These are phyloP conservation scores for Puccinellia tenuiflora DNA, from an alignment of 176 grass and related monocot species.

Conservation along the genomic window DNA sequence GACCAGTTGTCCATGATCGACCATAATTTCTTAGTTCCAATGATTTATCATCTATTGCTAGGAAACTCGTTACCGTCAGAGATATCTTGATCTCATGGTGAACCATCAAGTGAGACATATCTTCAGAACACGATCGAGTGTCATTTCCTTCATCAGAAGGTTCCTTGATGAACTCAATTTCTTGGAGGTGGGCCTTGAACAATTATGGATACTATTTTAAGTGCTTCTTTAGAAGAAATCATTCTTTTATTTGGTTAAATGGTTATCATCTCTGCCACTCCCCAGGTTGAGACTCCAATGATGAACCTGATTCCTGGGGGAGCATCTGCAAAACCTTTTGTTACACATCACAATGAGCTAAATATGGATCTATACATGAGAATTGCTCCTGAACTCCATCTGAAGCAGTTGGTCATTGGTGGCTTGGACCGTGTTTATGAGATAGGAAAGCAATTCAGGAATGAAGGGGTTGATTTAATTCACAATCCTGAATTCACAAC, in stretches of 20 bases:
- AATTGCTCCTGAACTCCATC: conserved; percentile 76
- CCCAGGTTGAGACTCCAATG: conserved; percentile 81
- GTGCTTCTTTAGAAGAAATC: background rate
- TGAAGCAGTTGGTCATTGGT: conserved; percentile 81
- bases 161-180: conserved; percentile 73
- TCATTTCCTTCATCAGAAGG: conserved; percentile 51
- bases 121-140: conserved; percentile 63
- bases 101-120: conserved; percentile 84
- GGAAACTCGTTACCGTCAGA: conserved; percentile 80
- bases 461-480: conserved; percentile 90
- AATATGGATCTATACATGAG: conserved; percentile 86
- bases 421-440: conserved; percentile 86
- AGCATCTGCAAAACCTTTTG: conserved; percentile 63
- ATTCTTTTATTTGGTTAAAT: background rate
- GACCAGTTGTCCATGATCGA: background rate
- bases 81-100: conserved; percentile 86
- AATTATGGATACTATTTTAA: background rate
- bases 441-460: conserved; percentile 91
- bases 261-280: background rate
- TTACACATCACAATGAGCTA: conserved; percentile 79
- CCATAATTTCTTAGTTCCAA: background rate
- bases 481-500: conserved; percentile 91
- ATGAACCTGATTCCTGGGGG: conserved; percentile 88
- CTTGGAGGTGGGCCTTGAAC: conserved; percentile 51
- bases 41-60: conserved; percentile 8